Base-by-base conservation (phyloP, 192 early-diverging fungal species). In the Backusella mclennaniae region DNA sequence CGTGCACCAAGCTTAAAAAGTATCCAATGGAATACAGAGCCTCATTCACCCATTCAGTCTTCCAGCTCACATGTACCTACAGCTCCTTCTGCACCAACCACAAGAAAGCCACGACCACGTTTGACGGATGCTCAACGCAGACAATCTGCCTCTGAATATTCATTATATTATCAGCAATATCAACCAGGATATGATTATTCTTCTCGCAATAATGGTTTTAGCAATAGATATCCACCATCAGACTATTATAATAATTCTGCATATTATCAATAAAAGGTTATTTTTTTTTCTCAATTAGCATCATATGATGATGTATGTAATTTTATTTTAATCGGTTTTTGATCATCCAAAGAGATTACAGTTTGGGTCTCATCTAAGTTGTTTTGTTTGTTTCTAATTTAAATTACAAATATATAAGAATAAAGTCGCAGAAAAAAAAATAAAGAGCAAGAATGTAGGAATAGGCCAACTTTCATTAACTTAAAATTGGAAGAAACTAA, bases 401-500 rank as follows among this genome's bases (percentile, higher is more conserved):
- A 53, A 53, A 53, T 19, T 19, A 53, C 49, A 53, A 6, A 53
- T 53, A 23, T n/a, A 53, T 53, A n/a, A 53, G 4, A 19, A 53
- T 53, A 53, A 53, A 7, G 49, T 53, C 19, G 7, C n/a, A 53
- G 19, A 53, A 53, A 33, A 33, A 33, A 33, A 33, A 53, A 56
- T 21, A 56, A 56, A 49, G 6, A 49, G 42, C 15, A 44, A 44
- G 14, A 56, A 56, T 9, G 21, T 7, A 56, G 2, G 53, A 53
- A 56, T 56, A 21, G n/a, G 21, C 53, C 11, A 56, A 23, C 42
- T 35, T 35, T 23, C 33, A 39, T 73, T 68, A 78, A 49, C 77
- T 78, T 11, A 78, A 71, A 38, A 78, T 78, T 29, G 77, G 77
- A 46, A 78, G 71, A 29, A 78, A 78, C 77, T 78, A 42, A n/a